phyloP scores from a whole-genome alignment of 148 eudicot species.

The Fallopia convolvulus region DNA sequence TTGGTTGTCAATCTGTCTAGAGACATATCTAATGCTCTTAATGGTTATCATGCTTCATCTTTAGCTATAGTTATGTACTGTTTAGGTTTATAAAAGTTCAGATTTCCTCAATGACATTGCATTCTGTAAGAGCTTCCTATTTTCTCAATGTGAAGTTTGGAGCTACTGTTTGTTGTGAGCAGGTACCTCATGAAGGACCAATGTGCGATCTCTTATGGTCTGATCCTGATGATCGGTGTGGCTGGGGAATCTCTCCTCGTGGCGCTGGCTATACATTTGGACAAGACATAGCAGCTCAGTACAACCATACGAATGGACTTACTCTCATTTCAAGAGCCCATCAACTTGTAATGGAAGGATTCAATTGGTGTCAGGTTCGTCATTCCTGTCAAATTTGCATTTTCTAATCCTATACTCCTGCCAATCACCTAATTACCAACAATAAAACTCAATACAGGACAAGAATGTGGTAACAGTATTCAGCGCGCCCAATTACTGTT shows the following conservation, averaged over 20 bases:
- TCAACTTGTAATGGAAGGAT: conserved; percentile 99
- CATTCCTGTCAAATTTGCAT: not conserved
- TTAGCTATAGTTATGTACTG: too few species aligned
- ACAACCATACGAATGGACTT: conserved; percentile 94
- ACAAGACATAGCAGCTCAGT: conserved; percentile 75
- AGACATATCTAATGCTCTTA: too few species aligned
- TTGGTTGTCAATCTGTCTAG: too few species aligned
- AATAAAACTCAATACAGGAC: conserved; percentile 30
- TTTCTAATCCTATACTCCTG: not conserved
- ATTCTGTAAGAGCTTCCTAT: too few species aligned
- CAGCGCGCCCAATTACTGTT: conserved; percentile 29
- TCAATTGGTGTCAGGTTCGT: conserved; percentile 91
- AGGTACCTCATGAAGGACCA: conserved; percentile 99
- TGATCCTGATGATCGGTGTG: conserved; percentile 97
- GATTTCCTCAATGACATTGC: not conserved
- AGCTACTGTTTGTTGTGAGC: conserved; percentile 3
- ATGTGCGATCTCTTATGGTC: conserved; percentile 99
- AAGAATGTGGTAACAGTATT: conserved; percentile 84
- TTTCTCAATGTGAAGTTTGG: too few species aligned
- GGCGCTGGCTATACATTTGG: conserved; percentile 99
- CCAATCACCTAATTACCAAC: not conserved
- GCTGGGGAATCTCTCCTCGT: conserved; percentile 99
- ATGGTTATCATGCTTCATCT: not conserved
- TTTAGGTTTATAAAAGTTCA: not conserved
- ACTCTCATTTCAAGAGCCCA: conserved; percentile 87